These are phyloP conservation scores for Chaetothyriales sp. DNA, from an alignment of 2,329 filamentous ascomycete genomes.

Conservation along the genomic window DNA sequence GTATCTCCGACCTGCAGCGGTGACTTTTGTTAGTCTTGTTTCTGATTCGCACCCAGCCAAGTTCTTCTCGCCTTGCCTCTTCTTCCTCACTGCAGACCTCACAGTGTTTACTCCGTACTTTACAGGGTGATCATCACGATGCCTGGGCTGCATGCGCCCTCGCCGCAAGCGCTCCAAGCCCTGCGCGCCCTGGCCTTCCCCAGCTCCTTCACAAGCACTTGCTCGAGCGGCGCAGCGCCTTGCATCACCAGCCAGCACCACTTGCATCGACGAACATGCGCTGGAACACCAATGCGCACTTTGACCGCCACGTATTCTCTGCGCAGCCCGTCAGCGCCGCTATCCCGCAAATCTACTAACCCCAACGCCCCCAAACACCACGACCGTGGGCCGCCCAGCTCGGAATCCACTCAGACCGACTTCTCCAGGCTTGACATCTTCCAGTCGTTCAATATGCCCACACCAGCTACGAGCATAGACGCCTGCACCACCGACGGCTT, in stretches of 20 bases:
- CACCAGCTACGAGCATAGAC: slow-evolving; percentile 72
- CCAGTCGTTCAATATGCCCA: slow-evolving; percentile 56
- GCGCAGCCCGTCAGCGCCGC: slow-evolving; percentile 16
- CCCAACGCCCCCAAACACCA: slow-evolving; percentile 25
- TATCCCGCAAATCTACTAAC: slow-evolving; percentile 1
- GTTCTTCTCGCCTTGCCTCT: too few relatives aligned
- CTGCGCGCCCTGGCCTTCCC: slow-evolving; percentile 21
- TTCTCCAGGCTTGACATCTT: slow-evolving; percentile 69
- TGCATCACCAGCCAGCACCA: slow-evolving; percentile 13
- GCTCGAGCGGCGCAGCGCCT: slow-evolving; percentile 16
- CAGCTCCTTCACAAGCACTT: slow-evolving; percentile 2
- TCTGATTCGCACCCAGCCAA: too few relatives aligned
- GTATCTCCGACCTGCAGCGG: background rate
- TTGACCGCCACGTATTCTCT: slow-evolving; percentile 8
- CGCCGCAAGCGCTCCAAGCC: slow-evolving; percentile 29
- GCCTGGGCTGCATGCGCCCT: slow-evolving; percentile 20
- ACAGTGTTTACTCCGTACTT: too few relatives aligned
- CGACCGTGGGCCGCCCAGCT: slow-evolving; percentile 48
- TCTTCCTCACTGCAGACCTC: too few relatives aligned
- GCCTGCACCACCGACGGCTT: slow-evolving; percentile 74
- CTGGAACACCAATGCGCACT: background rate
- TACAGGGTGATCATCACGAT: slow-evolving; percentile 3
- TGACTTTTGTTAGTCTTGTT: too few relatives aligned
- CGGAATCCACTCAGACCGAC: slow-evolving; percentile 54
- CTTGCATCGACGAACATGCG: background rate